A percentile compares a stretch with the other conserved stretches of the same genome.
These are phyloP conservation scores for Platanus orientalis DNA, from an alignment of 164 flowering plant species.

Conservation along the genomic window DNA sequence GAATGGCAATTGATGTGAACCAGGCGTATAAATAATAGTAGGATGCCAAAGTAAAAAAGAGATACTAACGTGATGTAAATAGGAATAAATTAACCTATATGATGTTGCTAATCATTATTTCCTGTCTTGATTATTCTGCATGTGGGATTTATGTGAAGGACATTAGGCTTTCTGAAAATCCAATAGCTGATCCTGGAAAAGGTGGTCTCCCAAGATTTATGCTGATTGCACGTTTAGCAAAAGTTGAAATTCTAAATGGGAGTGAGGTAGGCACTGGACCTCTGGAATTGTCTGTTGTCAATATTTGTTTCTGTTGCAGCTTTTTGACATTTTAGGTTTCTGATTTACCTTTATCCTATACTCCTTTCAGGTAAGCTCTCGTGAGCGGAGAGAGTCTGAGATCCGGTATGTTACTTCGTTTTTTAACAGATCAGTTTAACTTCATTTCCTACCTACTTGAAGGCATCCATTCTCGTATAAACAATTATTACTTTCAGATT, in stretches of 20 bases:
- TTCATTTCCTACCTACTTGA: no score
- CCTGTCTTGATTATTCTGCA: constrained; percentile 9
- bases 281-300: neutral
- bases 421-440: neutral
- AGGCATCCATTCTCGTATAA: neutral
- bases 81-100: no score
- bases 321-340: constrained; percentile 1
- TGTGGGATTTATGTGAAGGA: constrained; percentile 44
- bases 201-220: constrained; percentile 82
- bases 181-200: constrained; percentile 65
- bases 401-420: constrained; percentile 54
- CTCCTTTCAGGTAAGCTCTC: constrained; percentile 62
- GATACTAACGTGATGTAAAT: no score
- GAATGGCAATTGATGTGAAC: no score
- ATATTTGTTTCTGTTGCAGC: constrained; percentile 1
- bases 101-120: neutral
- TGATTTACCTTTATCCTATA: constrained; percentile 9
- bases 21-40: no score
- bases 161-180: constrained; percentile 84
- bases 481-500: neutral
- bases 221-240: constrained; percentile 73
- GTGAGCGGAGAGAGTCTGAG: constrained; percentile 93
- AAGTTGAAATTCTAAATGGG: constrained; percentile 76
- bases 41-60: no score
- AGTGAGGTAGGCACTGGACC: constrained; percentile 65